Evolutionary conservation across 192 early-diverging fungal species (phyloP).

Genomic region (Podila epicladia): DNA sequence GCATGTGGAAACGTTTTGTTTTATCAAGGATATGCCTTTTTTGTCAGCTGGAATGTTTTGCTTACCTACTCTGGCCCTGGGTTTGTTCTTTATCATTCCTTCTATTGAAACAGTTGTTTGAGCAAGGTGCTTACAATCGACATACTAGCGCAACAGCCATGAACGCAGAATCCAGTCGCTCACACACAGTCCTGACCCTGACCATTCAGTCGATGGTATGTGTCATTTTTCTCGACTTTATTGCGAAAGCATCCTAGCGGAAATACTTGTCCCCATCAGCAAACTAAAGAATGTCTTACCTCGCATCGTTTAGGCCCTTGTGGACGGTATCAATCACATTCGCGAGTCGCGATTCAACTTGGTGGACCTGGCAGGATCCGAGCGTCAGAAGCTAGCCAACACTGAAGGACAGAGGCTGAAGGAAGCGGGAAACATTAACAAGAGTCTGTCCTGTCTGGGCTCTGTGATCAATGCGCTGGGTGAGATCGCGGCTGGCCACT

Average conservation of each 20-base stretch:
- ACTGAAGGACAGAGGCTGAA: constrained; percentile 73
- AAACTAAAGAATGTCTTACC: too few relatives aligned
- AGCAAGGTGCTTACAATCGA: constrained; percentile 74
- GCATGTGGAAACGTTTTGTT: constrained; percentile 3
- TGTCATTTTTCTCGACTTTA: too few relatives aligned
- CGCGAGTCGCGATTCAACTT: constrained; percentile 74
- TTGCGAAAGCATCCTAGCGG: too few relatives aligned
- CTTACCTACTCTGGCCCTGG: not conserved
- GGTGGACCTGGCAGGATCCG: constrained; percentile 85
- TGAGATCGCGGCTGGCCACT: constrained; percentile 65
- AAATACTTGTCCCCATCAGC: too few relatives aligned
- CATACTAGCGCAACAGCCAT: constrained; percentile 77
- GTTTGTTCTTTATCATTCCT: not conserved
- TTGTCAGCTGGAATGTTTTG: not conserved
- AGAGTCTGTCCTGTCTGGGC: constrained; percentile 78
- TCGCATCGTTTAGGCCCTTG: constrained; percentile 36
- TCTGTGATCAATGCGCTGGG: constrained; percentile 88
- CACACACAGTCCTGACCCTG: constrained; percentile 83
- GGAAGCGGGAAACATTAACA: constrained; percentile 89
- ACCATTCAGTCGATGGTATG: constrained; percentile 72
- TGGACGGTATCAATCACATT: constrained; percentile 65
- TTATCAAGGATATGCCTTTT: not conserved
- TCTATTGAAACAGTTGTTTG: constrained; percentile 55
- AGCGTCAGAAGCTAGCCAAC: constrained; percentile 72
- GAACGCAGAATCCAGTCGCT: constrained; percentile 86